Evolutionary conservation across 1,139 yeast genomes (phyloP), one percentile per base, ranked within the genome.

Genomic region (Saccharomyces hybrid): DNA sequence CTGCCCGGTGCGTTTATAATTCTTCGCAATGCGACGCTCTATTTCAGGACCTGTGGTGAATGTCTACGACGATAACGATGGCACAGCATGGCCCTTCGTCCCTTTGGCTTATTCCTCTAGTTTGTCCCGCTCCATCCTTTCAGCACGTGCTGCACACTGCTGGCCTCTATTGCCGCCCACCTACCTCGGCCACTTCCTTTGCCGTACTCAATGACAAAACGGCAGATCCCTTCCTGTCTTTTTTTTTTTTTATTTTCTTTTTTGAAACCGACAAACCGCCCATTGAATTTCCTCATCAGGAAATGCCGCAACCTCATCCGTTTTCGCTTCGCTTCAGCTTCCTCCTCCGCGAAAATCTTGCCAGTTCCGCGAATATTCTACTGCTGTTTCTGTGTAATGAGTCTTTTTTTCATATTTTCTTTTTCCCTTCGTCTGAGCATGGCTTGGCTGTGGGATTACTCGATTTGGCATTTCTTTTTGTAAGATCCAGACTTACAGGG

Each of bases 401-500:
- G 44, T 12, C 44, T 38, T 38, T 38, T 38, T 38, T 12, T 38
- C 44, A 24, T 24, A 14, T 38, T 4, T 38, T 38, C 19, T 24
- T 38, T 38, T 38, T 38, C 19, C n/a, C 26, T 24, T 19, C n/a
- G n/a, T 11, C 19, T 38, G 5, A 38, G 6, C n/a, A 38, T 38
- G 44, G 44, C 44, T 38, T 38, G 44, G 44, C 44, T 38, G 19
- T 38, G 44, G 26, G 26, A 38, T 38, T 38, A 38, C 44, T 38
- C 44, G 19, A 42, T 16, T 8, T 26, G 14, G 21, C 29, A 27
- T 34, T 32, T 34, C 42, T 50, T 19, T 48, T 14, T 21, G 24
- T 28, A 49, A 49, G 27, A 21, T 49, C 27, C 26, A 49, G 27
- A 28, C 16, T 49, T 32, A 12, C 28, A 49, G 34, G 42, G 44